These are phyloP conservation scores for Leccinum olivaceopallidum DNA, from an alignment of 768 basidiomycete genomes.

Conservation along the genomic window DNA sequence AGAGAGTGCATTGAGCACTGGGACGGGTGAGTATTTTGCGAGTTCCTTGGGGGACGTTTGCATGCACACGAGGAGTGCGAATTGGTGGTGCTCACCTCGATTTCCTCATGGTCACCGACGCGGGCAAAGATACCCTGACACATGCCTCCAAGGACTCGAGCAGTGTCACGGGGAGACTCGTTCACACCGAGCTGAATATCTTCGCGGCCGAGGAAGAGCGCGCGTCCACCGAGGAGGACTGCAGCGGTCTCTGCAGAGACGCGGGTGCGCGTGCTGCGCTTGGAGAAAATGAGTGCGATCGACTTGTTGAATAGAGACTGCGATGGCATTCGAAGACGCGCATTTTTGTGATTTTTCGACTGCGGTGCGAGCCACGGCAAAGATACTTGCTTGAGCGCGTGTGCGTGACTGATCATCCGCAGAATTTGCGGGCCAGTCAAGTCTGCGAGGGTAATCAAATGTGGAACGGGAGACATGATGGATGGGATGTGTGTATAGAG, in stretches of 20 bases:
- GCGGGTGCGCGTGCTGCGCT: constrained; percentile 91
- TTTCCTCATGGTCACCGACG: constrained; percentile 88
- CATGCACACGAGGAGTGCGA: background rate
- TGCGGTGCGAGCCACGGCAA: constrained; percentile 69
- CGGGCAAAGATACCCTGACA: constrained; percentile 96
- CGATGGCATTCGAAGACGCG: constrained; percentile 57
- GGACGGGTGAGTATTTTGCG: constrained; percentile 86
- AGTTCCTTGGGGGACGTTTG: constrained; percentile 62
- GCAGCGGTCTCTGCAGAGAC: constrained; percentile 85
- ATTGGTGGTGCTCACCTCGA: constrained; percentile 65
- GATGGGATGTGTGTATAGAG: no score
- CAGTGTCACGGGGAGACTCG: constrained; percentile 81
- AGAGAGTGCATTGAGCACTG: constrained; percentile 95
- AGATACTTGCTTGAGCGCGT: constrained; percentile 60
- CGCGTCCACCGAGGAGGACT: constrained; percentile 77
- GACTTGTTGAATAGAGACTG: constrained; percentile 81
- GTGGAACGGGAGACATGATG: constrained; percentile 46
- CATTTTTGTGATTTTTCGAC: constrained; percentile 27
- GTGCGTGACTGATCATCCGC: constrained; percentile 62
- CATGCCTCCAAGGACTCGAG: constrained; percentile 91
- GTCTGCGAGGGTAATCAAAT: constrained; percentile 89
- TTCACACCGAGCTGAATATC: constrained; percentile 98
- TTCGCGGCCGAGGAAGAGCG: constrained; percentile 84
- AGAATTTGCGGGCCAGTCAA: constrained; percentile 74
- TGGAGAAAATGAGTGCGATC: constrained; percentile 88